Evolutionary conservation across 179 eudicot genomes (phyloP), one percentile per base, ranked within the genome.

Genomic region (Spinacia oleracea): DNA sequence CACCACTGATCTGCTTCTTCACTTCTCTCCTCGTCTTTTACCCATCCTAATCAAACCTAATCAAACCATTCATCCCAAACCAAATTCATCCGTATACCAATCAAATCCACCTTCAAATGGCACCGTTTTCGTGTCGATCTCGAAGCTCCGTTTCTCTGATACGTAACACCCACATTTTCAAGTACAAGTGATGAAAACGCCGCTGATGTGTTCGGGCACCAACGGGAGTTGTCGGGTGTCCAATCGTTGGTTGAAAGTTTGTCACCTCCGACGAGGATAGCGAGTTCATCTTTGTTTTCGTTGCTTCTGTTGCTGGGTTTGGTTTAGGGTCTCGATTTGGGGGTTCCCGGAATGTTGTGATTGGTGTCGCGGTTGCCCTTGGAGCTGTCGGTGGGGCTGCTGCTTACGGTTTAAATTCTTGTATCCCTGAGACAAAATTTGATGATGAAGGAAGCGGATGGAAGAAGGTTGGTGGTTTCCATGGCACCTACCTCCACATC

Each of bases 381-480:
- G 98, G 96, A 0, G 97, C 85, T 0, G 98, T 90, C 0, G 98
- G 96, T 0, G 92, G 88, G 2, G 97, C 89, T 0, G 93, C 89
- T 11, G 93, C 87, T 9, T 92, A 88, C 59, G 87, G 87, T 0
- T 15, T 92, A 71, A 91, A 90, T 83, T 85, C 98, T 7, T 78
- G 87, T 42, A 94, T 86, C 11, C 99, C 99, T 2, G 93, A 89
- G 66, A n/a, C n/a, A n/a, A n/a, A n/a, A n/a, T n/a, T n/a, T n/a
- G n/a, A n/a, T n/a, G n/a, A n/a, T n/a, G n/a, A n/a, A n/a, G n/a
- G n/a, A n/a, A n/a, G n/a, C n/a, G n/a, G n/a, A n/a, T n/a, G n/a
- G n/a, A n/a, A n/a, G n/a, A n/a, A n/a, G n/a, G n/a, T n/a, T n/a
- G n/a, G n/a, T n/a, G n/a, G n/a, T n/a, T n/a, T n/a, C n/a, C n/a